These are phyloP conservation scores for Penicillium coprophilum DNA, from an alignment of 495 filamentous ascomycete genomes.

Conservation along the genomic window DNA sequence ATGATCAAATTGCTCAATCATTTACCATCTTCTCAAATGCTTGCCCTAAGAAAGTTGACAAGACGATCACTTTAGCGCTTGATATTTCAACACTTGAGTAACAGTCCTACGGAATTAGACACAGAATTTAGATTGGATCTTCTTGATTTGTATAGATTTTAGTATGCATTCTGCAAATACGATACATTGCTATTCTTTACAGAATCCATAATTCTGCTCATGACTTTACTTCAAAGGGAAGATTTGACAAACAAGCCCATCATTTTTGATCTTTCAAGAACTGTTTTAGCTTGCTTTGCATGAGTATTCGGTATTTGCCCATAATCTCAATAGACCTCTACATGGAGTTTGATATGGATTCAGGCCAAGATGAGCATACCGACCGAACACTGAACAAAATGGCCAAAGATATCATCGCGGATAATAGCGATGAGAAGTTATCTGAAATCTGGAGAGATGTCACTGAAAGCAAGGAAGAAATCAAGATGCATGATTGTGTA, in stretches of 20 bases:
- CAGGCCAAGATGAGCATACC: neutral
- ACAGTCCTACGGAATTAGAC: neutral
- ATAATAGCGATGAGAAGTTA: neutral
- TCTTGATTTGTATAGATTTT: neutral
- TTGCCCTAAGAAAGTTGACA: neutral
- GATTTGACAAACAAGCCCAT: neutral
- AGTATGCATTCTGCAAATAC: neutral
- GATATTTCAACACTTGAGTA: neutral
- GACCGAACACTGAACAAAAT: neutral
- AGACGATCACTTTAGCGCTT: neutral
- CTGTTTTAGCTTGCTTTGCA: neutral
- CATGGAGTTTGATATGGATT: neutral
- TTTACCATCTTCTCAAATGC: neutral
- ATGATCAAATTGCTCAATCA: neutral
- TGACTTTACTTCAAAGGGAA: neutral
- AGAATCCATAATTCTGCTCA: neutral
- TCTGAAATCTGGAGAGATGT: neutral
- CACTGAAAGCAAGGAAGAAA: neutral
- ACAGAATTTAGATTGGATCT: neutral
- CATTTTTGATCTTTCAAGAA: neutral
- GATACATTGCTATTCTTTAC: neutral
- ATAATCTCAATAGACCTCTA: neutral
- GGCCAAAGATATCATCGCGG: neutral
- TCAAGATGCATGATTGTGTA: slow-evolving; percentile 9
- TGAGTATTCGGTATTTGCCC: neutral